These are phyloP conservation scores for Geotrichum klebahnii DNA, from an alignment of 1,139 yeast species.

Conservation along the genomic window DNA sequence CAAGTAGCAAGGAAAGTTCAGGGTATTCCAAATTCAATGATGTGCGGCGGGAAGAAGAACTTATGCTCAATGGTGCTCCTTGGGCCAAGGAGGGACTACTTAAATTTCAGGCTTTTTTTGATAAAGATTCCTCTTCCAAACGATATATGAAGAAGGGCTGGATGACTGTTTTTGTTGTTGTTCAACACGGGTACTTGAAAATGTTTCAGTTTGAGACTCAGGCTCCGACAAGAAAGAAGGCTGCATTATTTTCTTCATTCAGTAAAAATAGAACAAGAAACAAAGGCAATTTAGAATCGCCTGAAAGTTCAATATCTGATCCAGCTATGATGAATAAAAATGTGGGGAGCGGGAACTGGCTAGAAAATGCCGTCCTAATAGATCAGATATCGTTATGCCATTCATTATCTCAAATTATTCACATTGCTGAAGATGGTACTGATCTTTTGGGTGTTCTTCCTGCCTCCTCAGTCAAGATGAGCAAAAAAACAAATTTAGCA, in stretches of 20 bases:
- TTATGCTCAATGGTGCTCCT: constrained; percentile 69
- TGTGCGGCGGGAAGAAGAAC: constrained; percentile 40
- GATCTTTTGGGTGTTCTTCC: constrained; percentile 21
- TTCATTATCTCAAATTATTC: constrained; percentile 35
- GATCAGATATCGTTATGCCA: constrained; percentile 36
- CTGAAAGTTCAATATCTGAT: neutral
- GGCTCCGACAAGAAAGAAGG: constrained; percentile 1
- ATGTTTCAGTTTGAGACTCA: constrained; percentile 33
- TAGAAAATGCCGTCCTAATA: constrained; percentile 39
- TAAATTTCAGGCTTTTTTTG: constrained; percentile 46
- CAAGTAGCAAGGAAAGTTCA: too few relatives aligned
- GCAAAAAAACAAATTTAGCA: constrained; percentile 8
- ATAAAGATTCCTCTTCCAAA: constrained; percentile 21
- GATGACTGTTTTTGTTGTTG: constrained; percentile 36
- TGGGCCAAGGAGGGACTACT: constrained; percentile 75
- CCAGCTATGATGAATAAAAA: neutral
- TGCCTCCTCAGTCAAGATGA: constrained; percentile 7
- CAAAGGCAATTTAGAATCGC: neutral
- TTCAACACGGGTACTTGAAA: constrained; percentile 38
- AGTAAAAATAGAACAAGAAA: neutral
- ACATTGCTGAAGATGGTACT: constrained; percentile 18
- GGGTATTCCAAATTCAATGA: neutral
- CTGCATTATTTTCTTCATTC: neutral
- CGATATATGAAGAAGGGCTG: constrained; percentile 29
- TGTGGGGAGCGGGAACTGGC: constrained; percentile 69